These are phyloP conservation scores for Lactifluus subvellereus DNA, from an alignment of 768 basidiomycete species.

Conservation along the genomic window DNA sequence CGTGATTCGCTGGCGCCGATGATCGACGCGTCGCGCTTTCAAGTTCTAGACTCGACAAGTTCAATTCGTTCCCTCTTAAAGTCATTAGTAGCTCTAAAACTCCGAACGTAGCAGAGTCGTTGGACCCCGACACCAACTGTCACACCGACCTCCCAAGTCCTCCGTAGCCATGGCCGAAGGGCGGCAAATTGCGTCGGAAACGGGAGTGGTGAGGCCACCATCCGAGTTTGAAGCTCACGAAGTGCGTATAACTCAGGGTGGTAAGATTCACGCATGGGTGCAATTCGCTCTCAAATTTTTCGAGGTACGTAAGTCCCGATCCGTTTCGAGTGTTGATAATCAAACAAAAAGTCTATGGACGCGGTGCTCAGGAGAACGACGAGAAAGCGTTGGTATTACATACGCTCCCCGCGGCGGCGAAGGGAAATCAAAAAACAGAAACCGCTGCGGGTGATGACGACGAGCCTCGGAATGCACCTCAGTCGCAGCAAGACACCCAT, in stretches of 20 bases:
- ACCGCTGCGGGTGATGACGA: background rate
- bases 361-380: slow-evolving; percentile 39
- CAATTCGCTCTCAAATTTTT: slow-evolving; percentile 36
- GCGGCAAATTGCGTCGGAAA: background rate
- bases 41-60: too few species aligned
- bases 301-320: slow-evolving; percentile 28
- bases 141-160: background rate
- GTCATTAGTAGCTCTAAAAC: background rate
- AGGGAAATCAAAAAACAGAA: slow-evolving; percentile 6
- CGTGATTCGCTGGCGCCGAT: too few species aligned
- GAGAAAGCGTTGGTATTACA: slow-evolving; percentile 49
- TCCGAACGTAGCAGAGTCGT: too few species aligned
- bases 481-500: slow-evolving; percentile 6
- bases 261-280: slow-evolving; percentile 35
- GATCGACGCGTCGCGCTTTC: background rate
- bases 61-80: background rate
- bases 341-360: too few species aligned
- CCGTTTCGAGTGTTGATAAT: background rate
- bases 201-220: background rate
- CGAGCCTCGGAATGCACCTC: slow-evolving; percentile 1
- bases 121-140: background rate
- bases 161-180: background rate
- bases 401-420: slow-evolving; percentile 41
- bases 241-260: slow-evolving; percentile 36
- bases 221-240: slow-evolving; percentile 23